Conservation (phyloP, 331 rosid genomes). For the Prunus yedoensis region DNA sequence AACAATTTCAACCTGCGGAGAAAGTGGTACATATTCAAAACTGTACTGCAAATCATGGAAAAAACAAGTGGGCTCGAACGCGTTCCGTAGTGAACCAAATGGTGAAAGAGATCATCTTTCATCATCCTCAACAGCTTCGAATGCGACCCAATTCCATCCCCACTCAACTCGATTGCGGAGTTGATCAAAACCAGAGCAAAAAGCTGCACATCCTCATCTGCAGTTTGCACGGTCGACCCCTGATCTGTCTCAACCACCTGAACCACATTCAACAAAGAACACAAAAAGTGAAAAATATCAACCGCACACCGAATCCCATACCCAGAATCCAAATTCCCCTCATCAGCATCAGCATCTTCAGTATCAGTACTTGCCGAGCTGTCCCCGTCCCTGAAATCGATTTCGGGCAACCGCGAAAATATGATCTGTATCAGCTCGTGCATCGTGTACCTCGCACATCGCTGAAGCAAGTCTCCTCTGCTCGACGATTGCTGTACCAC, state of each 20-base stretch:
- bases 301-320: conserved; percentile 72
- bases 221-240: conserved; percentile 43
- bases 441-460: conserved; percentile 72
- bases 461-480: conserved; percentile 72
- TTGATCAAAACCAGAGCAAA: conserved; percentile 76
- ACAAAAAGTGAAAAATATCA: conserved; percentile 76
- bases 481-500: conserved; percentile 67
- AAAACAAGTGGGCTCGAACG: conserved; percentile 72
- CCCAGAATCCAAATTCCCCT: conserved; percentile 34
- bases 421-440: conserved; percentile 77
- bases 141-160: conserved; percentile 69
- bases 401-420: conserved; percentile 57
- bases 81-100: conserved; percentile 77
- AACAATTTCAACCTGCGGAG: conserved; percentile 60
- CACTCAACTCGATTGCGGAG: conserved; percentile 73
- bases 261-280: conserved; percentile 81
- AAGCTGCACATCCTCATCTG: conserved; percentile 82
- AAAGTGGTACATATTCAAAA: conserved; percentile 78
- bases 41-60: conserved; percentile 93
- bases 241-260: conserved; percentile 53
- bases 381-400: conserved; percentile 33
- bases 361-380: conserved; percentile 47
- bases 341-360: conserved; percentile 45
- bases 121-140: conserved; percentile 84
- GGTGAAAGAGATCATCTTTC: conserved; percentile 86